Evolutionary conservation across 1,284 basidiomycete genomes (phyloP), one percentile per base, ranked within the genome.

Genomic region (Laetiporus sulphureus): DNA sequence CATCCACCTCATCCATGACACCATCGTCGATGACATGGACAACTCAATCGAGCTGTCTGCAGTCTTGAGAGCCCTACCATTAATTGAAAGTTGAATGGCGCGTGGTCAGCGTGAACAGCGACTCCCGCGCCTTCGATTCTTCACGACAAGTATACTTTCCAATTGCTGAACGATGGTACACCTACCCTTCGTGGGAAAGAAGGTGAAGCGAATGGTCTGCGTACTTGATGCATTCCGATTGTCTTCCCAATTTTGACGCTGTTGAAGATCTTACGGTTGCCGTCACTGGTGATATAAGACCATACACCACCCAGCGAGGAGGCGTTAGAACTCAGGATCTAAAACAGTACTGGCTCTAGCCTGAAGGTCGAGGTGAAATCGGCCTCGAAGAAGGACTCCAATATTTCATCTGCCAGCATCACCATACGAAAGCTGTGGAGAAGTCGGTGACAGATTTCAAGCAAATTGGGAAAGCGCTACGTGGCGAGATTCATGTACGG

Each of bases 341-440:
- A 71, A 64, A 76, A 77, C 34, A 69, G 79, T 44, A 88, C 72
- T 8, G 75, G 71, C 46, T 90, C 83, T 18, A 97, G 73, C 51
- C 79, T 75, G 79, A 96, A 97, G 2, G 91, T 92, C 0, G 75
- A 78, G 0, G 88, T 81, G 45, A 97, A 71, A 59, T 96, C 94
- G 1, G 83, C 76, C 53, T 92, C 91, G 58, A 96, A 97, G 72
- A 97, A 97, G 1, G 86, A 85, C 60, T 97, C 94, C 10, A 97
- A 73, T 16, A 97, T 74, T 59, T 96, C 92, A 53, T 97, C 94
- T 1, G 93, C 92, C 6, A 97, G 73, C 3, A 97, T 87, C 32
- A 96, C 93, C 93, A 97, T 97, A 11, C 94, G 83, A 77, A 97
- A 97, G 11, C 92, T 95, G 38, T 30, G 54, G 42, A n/a, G n/a